phyloP scores from a whole-genome alignment of 345 rosid species.

The Moricandia arvensis region DNA sequence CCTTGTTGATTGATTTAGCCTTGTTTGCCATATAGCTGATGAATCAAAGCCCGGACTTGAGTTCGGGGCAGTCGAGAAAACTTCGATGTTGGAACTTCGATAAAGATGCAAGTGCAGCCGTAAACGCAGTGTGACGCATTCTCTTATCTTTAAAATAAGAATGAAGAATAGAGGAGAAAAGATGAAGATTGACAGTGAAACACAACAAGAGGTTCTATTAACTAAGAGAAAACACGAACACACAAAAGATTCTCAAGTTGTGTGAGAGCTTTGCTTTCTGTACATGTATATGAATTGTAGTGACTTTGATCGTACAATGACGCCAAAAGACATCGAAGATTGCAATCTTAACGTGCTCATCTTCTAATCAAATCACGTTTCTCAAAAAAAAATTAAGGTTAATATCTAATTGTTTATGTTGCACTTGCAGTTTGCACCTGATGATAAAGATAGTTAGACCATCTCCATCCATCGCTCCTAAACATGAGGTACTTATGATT shows the following conservation, averaged over 20 bases:
- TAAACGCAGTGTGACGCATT: conserved; percentile 7
- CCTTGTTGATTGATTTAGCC: conserved; percentile 53
- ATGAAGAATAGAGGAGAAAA: too few species aligned
- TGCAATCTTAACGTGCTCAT: background rate
- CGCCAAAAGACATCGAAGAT: background rate
- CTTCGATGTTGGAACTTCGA: conserved; percentile 27
- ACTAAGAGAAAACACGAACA: background rate
- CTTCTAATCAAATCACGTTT: conserved; percentile 1
- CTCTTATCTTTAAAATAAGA: background rate
- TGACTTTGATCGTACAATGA: background rate
- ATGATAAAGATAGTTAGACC: background rate
- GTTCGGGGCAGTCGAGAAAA: conserved; percentile 46
- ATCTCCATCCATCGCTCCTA: too few species aligned
- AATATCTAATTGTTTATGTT: too few species aligned
- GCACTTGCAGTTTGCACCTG: background rate
- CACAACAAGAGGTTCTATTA: background rate
- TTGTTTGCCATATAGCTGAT: conserved; percentile 51
- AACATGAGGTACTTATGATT: too few species aligned
- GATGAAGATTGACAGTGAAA: background rate
- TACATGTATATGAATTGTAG: background rate
- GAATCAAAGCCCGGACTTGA: background rate
- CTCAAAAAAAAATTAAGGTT: background rate
- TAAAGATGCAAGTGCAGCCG: background rate
- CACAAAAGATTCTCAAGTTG: background rate
- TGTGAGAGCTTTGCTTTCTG: background rate